Base-by-base conservation (phyloP, 345 rosid genomes). In the Corchorus olitorius region DNA sequence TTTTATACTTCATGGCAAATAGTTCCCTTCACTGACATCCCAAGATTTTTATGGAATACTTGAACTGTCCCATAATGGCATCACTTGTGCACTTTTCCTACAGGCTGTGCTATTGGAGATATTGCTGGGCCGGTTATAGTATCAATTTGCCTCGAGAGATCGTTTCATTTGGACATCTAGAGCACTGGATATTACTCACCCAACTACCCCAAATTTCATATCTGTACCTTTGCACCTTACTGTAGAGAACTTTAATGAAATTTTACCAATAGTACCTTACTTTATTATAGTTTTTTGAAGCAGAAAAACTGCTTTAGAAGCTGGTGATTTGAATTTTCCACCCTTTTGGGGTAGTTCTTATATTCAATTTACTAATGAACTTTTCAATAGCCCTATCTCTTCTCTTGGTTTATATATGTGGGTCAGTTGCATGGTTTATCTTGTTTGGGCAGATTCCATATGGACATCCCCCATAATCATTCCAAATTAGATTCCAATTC, bases 21-120 rank as follows among this genome's bases (percentile, higher is more conserved):
- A 65, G 14, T 65, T 65, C 11, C 60, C 48, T 10, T 39, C 43
- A 70, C 14, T 3, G 8, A 34, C 60, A 17, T 52, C 60, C 33
- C 48, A 1, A 70, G 33, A 39, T 39, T 70, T 54, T 11, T 50
- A 10, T 53, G 4, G 1, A 39, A 63, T 27, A 27, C 20, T 8
- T 63, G 9, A 65, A 65, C 15, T 5, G 9, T 19, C 17, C 68
- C 27, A 48, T 19, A 54, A 14, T 13, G 41, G 37, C 39, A 45
- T 73, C 69, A 49, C n/a, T 66, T 70, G 27, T 65, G 2, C 37
- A 6, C 62, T 75, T 39, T 10, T 53, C 60, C 55, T 78, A 82
- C 87, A 92, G 99, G 99, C 46, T 96, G 97, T 74, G 86, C 89
- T 78, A 70, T 83, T 56, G 99, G 98, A 34, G 99, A 93, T 81